These are phyloP conservation scores for Polyporus tsugae DNA, from an alignment of 1,284 basidiomycete species.

Conservation along the genomic window DNA sequence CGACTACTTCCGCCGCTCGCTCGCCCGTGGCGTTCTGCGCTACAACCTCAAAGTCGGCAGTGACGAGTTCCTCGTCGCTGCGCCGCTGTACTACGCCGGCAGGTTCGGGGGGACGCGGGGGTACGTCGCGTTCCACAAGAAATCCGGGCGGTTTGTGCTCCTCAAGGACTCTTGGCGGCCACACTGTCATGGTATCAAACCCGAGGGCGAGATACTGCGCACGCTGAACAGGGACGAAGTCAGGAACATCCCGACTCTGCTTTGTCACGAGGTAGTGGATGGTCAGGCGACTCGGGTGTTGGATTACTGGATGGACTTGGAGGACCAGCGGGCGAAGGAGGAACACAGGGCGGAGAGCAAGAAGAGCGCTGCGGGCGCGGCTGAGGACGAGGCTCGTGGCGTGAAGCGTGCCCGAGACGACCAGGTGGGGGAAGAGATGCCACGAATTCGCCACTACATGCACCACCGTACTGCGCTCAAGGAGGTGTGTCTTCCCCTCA, in stretches of 20 bases:
- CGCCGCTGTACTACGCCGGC: constrained; percentile 5
- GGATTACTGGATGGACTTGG: not conserved
- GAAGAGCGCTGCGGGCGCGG: too few species aligned
- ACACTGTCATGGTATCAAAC: not conserved
- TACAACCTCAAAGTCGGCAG: constrained; percentile 3
- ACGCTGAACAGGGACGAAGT: constrained; percentile 4
- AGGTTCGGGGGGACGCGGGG: constrained; percentile 14
- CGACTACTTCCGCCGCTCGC: constrained; percentile 4
- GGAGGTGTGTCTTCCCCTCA: constrained; percentile 9
- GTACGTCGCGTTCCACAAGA: constrained; percentile 10
- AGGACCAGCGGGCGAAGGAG: not conserved
- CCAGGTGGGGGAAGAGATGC: too few species aligned
- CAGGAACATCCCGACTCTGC: constrained; percentile 8
- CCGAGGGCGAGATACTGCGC: constrained; percentile 14
- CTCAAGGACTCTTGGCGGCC: constrained; percentile 26
- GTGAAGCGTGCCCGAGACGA: too few species aligned
- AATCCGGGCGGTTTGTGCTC: constrained; percentile 1
- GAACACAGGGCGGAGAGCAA: not conserved
- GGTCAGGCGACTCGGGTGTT: constrained; percentile 3
- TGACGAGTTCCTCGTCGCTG: constrained; percentile 13
- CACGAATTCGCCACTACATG: too few species aligned
- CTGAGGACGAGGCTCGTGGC: not conserved
- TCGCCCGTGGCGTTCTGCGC: not conserved
- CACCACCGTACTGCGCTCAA: not conserved
- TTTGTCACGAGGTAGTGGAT: constrained; percentile 1